Percentiles rank a stretch among this genome's conserved stretches.
Conservation (phyloP, 1,139 yeast species). For the Geotrichum macrosporum region DNA sequence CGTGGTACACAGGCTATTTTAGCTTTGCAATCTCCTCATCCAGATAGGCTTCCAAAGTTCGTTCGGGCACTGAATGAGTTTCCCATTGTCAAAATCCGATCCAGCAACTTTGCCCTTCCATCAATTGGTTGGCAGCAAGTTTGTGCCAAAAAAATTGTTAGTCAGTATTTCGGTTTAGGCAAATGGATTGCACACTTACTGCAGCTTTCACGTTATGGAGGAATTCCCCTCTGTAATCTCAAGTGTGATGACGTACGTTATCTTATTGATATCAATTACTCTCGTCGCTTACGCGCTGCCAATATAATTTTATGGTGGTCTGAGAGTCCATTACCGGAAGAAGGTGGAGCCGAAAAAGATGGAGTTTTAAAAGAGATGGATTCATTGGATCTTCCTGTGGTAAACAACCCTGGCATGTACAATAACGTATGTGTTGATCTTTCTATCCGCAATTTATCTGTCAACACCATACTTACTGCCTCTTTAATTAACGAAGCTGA, state of each 20-base stretch:
- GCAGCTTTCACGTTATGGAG: constrained; percentile 63
- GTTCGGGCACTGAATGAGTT: constrained; percentile 44
- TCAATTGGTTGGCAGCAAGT: constrained; percentile 84
- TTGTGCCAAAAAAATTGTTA: constrained; percentile 61
- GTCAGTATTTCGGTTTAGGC: constrained; percentile 69
- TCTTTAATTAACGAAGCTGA: constrained; percentile 84
- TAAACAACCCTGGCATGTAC: constrained; percentile 78
- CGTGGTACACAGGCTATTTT: constrained; percentile 63
- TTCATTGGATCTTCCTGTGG: constrained; percentile 61
- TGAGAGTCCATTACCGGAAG: constrained; percentile 71
- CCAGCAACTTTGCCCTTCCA: constrained; percentile 55
- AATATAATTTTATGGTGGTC: constrained; percentile 94
- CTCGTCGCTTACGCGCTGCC: constrained; percentile 62
- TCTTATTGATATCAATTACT: constrained; percentile 80
- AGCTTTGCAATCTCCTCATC: constrained; percentile 69
- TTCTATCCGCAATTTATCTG: constrained; percentile 69
- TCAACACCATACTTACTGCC: constrained; percentile 83
- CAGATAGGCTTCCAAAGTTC: constrained; percentile 36
- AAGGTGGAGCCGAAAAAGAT: constrained; percentile 79
- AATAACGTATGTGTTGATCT: constrained; percentile 76
- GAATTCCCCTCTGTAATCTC: constrained; percentile 81
- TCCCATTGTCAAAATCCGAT: constrained; percentile 52
- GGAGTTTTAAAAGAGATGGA: constrained; percentile 46
- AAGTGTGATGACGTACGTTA: constrained; percentile 71
- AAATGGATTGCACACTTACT: constrained; percentile 69